Conservation (phyloP, 2,329 filamentous ascomycete genomes). For the Talaromyces piceae region DNA sequence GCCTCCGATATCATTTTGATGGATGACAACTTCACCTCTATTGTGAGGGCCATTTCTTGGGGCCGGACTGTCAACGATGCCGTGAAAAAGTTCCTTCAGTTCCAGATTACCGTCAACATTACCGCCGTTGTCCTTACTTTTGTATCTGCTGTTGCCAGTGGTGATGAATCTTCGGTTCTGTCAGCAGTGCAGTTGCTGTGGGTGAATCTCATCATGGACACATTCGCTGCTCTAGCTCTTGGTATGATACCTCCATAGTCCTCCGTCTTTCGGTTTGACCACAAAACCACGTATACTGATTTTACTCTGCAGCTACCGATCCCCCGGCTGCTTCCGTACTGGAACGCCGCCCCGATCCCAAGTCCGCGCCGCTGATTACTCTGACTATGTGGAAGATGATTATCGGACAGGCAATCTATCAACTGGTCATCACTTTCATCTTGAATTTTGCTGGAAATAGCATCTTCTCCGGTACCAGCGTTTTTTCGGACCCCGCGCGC, state of each 20-base stretch:
- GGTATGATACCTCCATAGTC: conserved; percentile 13
- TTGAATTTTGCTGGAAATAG: conserved; percentile 39
- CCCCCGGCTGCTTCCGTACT: conserved; percentile 52
- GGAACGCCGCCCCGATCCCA: conserved; percentile 44
- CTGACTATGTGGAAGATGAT: conserved; percentile 43
- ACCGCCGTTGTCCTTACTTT: conserved; percentile 61
- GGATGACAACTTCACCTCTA: conserved; percentile 84
- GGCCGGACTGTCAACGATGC: conserved; percentile 70
- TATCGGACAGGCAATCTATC: conserved; percentile 37
- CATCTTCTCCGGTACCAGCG: conserved; percentile 28
- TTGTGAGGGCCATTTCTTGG: conserved; percentile 76
- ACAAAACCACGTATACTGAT: conserved; percentile 1
- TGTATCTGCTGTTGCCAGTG: conserved; percentile 53
- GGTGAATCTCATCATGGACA: conserved; percentile 66
- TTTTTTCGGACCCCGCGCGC: conserved; percentile 21
- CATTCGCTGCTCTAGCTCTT: conserved; percentile 58
- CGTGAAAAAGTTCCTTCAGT: conserved; percentile 63
- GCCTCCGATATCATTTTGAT: conserved; percentile 79
- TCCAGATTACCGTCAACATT: conserved; percentile 53
- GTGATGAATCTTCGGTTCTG: conserved; percentile 51
- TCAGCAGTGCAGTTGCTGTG: conserved; percentile 61
- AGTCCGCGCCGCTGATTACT: conserved; percentile 39
- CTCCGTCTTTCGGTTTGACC: too few species aligned
- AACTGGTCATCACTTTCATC: conserved; percentile 35
- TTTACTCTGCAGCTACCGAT: conserved; percentile 46